A percentile compares a stretch with the other conserved stretches of the same genome.
These are phyloP conservation scores for Phytophthora pistaciae DNA, from an alignment of 352 stramenopile genomes.

Conservation along the genomic window DNA sequence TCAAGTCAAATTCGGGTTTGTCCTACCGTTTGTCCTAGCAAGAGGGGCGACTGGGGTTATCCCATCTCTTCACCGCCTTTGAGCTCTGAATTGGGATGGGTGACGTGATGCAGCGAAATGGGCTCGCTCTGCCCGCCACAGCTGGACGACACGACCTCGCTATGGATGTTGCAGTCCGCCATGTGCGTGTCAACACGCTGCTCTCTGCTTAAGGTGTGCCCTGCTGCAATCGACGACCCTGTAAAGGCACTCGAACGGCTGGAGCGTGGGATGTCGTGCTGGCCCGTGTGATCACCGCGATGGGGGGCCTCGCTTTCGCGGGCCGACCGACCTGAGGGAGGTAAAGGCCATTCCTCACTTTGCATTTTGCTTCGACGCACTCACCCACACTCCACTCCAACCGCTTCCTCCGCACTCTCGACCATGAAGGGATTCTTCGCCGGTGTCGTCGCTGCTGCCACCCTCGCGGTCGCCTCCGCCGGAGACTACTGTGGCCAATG, in stretches of 20 bases:
- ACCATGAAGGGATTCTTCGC: slow-evolving; percentile 33
- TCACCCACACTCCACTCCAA: neutral
- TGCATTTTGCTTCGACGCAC: slow-evolving; percentile 19
- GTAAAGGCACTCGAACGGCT: slow-evolving; percentile 21
- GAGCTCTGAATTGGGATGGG: neutral
- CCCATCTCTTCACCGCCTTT: too few species aligned
- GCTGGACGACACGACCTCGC: slow-evolving; percentile 7
- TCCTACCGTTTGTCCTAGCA: too few species aligned
- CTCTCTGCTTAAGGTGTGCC: slow-evolving; percentile 10
- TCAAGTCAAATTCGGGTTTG: too few species aligned
- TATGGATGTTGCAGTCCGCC: slow-evolving; percentile 23
- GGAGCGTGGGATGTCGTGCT: slow-evolving; percentile 9
- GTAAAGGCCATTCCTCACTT: slow-evolving; percentile 14
- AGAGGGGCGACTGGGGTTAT: too few species aligned
- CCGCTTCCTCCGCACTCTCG: neutral
- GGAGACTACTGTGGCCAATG: slow-evolving; percentile 45
- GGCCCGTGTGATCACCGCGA: neutral
- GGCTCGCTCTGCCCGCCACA: slow-evolving; percentile 15
- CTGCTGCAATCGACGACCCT: slow-evolving; percentile 17
- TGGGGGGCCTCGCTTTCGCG: slow-evolving; percentile 12
- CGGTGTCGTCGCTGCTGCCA: slow-evolving; percentile 22
- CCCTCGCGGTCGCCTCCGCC: slow-evolving; percentile 21
- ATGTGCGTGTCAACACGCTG: neutral
- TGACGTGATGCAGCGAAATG: slow-evolving; percentile 1
- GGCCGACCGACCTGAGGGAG: neutral